These are phyloP conservation scores for Paraconiothyrium brasiliense DNA, from an alignment of 2,329 filamentous ascomycete genomes.

Conservation along the genomic window DNA sequence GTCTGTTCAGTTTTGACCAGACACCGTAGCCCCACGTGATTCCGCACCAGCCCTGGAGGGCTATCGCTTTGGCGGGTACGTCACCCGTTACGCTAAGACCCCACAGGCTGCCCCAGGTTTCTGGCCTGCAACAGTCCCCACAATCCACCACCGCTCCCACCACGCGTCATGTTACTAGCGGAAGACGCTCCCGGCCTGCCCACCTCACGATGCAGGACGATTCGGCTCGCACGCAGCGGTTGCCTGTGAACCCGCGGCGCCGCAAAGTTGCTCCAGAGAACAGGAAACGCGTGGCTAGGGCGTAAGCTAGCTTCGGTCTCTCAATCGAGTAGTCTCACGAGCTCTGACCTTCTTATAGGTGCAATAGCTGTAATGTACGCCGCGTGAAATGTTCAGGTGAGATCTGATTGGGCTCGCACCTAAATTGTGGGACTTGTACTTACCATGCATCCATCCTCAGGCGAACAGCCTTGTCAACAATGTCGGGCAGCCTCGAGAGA, in stretches of 20 bases:
- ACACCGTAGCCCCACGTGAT: background rate
- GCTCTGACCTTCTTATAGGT: slow-evolving; percentile 25
- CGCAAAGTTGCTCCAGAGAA: slow-evolving; percentile 34
- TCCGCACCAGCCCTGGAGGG: background rate
- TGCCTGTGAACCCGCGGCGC: slow-evolving; percentile 36
- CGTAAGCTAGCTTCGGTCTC: slow-evolving; percentile 25
- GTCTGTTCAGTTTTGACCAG: background rate
- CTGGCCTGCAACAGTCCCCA: slow-evolving; percentile 5
- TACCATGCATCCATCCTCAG: background rate
- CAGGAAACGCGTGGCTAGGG: slow-evolving; percentile 34
- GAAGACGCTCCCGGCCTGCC: slow-evolving; percentile 3
- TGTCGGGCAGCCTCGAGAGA: slow-evolving; percentile 29
- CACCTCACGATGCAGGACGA: slow-evolving; percentile 12
- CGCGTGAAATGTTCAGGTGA: slow-evolving; percentile 37
- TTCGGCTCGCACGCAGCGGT: slow-evolving; percentile 19
- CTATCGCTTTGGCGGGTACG: slow-evolving; percentile 4
- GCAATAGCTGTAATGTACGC: slow-evolving; percentile 38
- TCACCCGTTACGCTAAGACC: slow-evolving; percentile 2
- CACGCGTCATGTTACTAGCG: slow-evolving; percentile 9
- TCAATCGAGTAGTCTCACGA: background rate
- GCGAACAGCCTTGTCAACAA: slow-evolving; percentile 37
- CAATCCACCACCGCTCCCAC: slow-evolving; percentile 5
- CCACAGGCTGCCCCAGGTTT: background rate
- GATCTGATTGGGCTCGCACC: background rate
- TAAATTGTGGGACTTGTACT: background rate